These are phyloP conservation scores for Aspergillus sp. DNA, from an alignment of 2,329 filamentous ascomycete species.

Conservation along the genomic window DNA sequence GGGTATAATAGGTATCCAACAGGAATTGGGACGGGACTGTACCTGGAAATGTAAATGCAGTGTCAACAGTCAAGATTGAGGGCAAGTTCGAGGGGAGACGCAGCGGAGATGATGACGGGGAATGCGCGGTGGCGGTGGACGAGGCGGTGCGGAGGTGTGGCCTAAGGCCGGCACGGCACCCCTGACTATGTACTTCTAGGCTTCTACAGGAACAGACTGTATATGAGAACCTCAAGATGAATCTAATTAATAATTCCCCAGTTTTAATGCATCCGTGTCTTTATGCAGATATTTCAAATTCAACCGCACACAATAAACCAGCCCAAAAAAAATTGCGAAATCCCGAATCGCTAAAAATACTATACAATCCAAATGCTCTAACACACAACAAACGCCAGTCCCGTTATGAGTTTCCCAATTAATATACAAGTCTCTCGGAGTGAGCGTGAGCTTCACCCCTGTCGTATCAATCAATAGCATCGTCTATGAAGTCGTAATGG, in stretches of 20 bases:
- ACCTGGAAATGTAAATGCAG: not conserved
- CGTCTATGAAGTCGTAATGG: slow-evolving; percentile 31
- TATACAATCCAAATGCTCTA: not conserved
- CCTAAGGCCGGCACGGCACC: not conserved
- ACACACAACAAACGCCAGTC: not conserved
- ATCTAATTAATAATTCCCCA: too few species aligned
- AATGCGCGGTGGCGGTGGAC: not conserved
- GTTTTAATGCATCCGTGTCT: too few species aligned
- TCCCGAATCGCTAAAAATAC: not conserved
- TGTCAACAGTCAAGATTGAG: too few species aligned
- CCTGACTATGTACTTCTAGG: not conserved
- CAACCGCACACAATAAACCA: not conserved
- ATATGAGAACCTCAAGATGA: too few species aligned
- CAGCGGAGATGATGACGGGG: not conserved
- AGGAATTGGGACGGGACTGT: not conserved
- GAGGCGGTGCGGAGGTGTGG: not conserved
- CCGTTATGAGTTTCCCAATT: not conserved
- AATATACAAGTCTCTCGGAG: not conserved
- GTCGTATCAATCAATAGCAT: not conserved
- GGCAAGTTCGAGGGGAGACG: too few species aligned
- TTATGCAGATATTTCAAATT: not conserved
- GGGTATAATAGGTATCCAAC: not conserved
- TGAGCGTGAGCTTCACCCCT: not conserved
- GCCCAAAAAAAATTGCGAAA: not conserved
- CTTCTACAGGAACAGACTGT: not conserved